phyloP scores from a whole-genome alignment of 2,329 filamentous ascomycete species.

The Apiospora aurea region DNA sequence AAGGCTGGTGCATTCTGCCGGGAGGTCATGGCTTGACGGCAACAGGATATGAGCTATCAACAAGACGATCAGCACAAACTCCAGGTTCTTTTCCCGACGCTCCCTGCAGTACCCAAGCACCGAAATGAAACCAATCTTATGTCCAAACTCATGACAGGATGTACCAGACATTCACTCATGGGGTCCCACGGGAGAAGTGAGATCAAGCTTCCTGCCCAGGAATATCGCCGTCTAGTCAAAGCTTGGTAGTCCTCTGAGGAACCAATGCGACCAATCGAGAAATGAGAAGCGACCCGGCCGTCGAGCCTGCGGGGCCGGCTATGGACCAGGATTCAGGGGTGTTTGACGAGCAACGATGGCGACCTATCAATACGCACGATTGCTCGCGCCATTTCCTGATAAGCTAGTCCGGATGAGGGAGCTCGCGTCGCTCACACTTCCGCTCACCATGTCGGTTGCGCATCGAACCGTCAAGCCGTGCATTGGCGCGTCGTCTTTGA shows the following conservation, averaged over 20 bases:
- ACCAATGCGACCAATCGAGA: not conserved
- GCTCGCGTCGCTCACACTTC: not conserved
- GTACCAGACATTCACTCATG: not conserved
- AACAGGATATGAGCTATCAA: not conserved
- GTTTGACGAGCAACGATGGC: not conserved
- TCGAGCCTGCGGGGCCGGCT: not conserved
- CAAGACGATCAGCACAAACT: not conserved
- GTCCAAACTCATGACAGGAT: not conserved
- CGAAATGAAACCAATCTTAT: not conserved
- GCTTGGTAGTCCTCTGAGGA: not conserved
- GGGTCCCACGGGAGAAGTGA: not conserved
- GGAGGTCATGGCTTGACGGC: not conserved
- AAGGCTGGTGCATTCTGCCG: not conserved
- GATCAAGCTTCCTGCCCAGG: slow-evolving; percentile 12
- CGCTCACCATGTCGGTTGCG: not conserved
- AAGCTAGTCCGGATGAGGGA: slow-evolving; percentile 4
- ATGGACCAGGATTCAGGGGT: slow-evolving; percentile 6
- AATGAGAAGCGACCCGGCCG: not conserved
- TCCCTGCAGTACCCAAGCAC: not conserved
- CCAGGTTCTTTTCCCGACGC: not conserved
- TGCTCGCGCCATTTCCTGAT: not conserved
- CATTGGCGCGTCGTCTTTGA: not conserved
- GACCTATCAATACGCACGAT: not conserved
- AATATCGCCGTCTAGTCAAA: not conserved
- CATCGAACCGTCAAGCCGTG: not conserved